phyloP scores from a whole-genome alignment of 1,284 basidiomycete species.

The Leccinum fuscescens region DNA sequence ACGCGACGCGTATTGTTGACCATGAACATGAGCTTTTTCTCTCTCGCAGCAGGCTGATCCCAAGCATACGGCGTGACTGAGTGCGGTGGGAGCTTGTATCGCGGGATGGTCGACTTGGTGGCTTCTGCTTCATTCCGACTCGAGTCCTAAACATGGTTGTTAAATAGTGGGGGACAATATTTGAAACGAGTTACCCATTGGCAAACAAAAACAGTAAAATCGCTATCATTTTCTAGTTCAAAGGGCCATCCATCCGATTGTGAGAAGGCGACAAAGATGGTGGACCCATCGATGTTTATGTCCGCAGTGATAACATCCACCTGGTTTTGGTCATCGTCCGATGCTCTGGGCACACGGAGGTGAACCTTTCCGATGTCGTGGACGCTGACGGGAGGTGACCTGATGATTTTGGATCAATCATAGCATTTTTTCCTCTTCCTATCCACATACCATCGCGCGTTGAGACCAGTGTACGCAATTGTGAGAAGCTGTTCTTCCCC shows the following conservation, averaged over 20 bases:
- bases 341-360: conserved; percentile 59
- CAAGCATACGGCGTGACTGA: conserved; percentile 79
- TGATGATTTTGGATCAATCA: conserved; percentile 33
- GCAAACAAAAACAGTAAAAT: conserved; percentile 67
- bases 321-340: conserved; percentile 33
- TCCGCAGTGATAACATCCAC: conserved; percentile 79
- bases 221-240: conserved; percentile 87
- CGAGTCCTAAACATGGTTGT: conserved; percentile 45
- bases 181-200: conserved; percentile 61
- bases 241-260: conserved; percentile 87
- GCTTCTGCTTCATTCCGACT: conserved; percentile 43
- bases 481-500: conserved; percentile 75
- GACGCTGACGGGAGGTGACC: conserved; percentile 92
- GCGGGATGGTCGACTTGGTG: conserved; percentile 26
- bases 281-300: conserved; percentile 82
- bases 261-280: conserved; percentile 82
- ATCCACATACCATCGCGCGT: conserved; percentile 72
- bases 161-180: background rate
- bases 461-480: conserved; percentile 81
- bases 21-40: conserved; percentile 77
- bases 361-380: conserved; percentile 88
- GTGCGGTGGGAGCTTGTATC: conserved; percentile 62
- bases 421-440: background rate
- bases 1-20: conserved; percentile 68
- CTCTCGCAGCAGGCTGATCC: conserved; percentile 87